Evolutionary conservation across 192 early-diverging fungal species (phyloP).

Genomic region (Irineochytrium annulatum): DNA sequence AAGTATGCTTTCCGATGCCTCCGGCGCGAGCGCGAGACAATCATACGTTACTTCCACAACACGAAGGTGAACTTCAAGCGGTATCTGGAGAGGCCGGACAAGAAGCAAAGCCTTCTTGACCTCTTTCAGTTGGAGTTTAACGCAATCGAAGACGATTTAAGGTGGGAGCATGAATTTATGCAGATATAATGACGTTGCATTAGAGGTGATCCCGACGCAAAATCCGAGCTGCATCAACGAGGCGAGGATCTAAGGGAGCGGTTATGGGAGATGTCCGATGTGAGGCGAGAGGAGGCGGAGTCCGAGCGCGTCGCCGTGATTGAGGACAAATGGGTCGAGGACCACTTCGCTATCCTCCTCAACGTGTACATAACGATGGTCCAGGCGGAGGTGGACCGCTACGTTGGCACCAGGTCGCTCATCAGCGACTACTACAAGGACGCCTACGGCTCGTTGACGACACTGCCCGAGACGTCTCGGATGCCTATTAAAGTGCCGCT

Average conservation of each 20-base stretch:
- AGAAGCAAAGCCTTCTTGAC: conserved; percentile 51
- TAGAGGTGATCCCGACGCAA: conserved; percentile 52
- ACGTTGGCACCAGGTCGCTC: conserved; percentile 39
- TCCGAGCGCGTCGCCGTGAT: conserved; percentile 49
- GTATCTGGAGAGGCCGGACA: conserved; percentile 53
- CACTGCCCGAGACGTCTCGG: conserved; percentile 21
- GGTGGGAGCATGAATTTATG: conserved; percentile 29
- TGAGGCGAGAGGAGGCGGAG: conserved; percentile 56
- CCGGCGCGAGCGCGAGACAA: conserved; percentile 46
- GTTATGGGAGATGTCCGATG: conserved; percentile 58
- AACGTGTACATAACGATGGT: conserved; percentile 55
- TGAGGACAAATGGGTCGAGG: conserved; percentile 56
- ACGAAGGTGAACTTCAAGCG: conserved; percentile 49
- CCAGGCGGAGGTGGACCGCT: conserved; percentile 56
- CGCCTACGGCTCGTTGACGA: conserved; percentile 32
- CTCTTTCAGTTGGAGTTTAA: conserved; percentile 57
- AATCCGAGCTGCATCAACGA: conserved; percentile 59
- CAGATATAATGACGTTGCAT: background rate
- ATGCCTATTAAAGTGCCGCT: conserved; percentile 34
- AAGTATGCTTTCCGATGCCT: conserved; percentile 58
- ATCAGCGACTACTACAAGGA: conserved; percentile 53
- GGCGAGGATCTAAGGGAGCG: conserved; percentile 57
- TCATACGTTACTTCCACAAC: conserved; percentile 48
- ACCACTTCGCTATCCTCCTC: conserved; percentile 49
- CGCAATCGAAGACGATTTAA: conserved; percentile 54